Base-by-base conservation (phyloP, 805 yeast species). In the Priceomyces haplophilus region DNA sequence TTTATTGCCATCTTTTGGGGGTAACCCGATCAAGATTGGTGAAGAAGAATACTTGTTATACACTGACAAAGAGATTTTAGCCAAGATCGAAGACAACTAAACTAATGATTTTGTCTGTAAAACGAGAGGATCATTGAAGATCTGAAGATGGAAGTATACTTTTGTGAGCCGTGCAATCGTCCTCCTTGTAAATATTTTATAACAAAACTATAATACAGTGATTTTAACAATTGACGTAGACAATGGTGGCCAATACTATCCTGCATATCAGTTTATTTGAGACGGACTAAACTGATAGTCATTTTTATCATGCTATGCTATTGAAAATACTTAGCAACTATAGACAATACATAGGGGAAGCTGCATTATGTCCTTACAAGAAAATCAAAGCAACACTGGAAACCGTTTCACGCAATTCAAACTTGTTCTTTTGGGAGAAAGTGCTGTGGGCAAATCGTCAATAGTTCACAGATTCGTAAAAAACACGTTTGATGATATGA, bases 31-130 rank as follows among this genome's bases (percentile, higher is more conserved):
- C 67, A 89, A 86, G 72, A 79, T 93, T 56, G 90, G 87, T 55
- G 89, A 85, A 47, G 95, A 90, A 56, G 85, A 80, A 62, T 82
- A 74, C 58, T 76, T 86, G 55, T 75, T 90, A 59, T 89, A 86
- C 80, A 85, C 96, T 66, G 98, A 93, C 71, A 74, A 86, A 59
- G 99, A 91, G 72, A 87, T 91, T 65, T 79, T 93, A 59, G 99
- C 98, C 59, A 91, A 88, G 76, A 81, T 93, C 60, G 82, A 82
- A 59, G 53, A 48, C 18, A 40, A 44, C 36, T 45, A 48, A 41
- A 30, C 35, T 19, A 29, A 10, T 11, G 5, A 11, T 12, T 12
- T 27, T 27, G 31, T 12, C n/a, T 11, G 11, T 27, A 5, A n/a
- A 7, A n/a, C 31, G n/a, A 12, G 31, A 10, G 31, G 31, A 27